Evolutionary conservation across 306 rosid species (phyloP), one percentile per base, ranked within the genome.

Genomic region (Mimosa bimucronata): DNA sequence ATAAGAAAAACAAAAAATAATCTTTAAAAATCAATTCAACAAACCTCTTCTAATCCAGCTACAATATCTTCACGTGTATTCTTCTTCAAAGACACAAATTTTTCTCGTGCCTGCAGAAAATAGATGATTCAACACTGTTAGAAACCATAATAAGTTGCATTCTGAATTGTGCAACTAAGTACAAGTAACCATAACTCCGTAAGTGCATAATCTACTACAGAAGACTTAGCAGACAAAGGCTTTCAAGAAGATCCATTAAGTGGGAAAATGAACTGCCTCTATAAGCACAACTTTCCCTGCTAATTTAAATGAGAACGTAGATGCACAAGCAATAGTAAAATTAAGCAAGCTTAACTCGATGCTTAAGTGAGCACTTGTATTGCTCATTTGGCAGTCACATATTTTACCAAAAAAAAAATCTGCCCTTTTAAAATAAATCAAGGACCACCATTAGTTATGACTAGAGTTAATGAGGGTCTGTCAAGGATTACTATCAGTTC

Each of bases 21-120:
- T 82, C 58, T 61, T 83, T 45, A 71, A 82, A 65, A 79, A 79
- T 77, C 66, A 77, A 79, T 71, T 78, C 38, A 30, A 83, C 84
- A 73, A 78, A 95, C 99, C 99, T 95, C 98, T 88, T 95, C 98
- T 53, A 91, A 82, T 48, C 83, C 99, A 74, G 99, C 84, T 82
- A 95, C 94, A 70, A 95, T 48, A 77, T 95, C 99, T 80, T 69
- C 94, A 3, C 97, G 88, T 9, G 99, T 90, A 86, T 85, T 95
- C 83, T 93, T 95, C 97, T 93, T 95, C 81, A 93, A 86, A 48
- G 96, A 95, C 41, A 91, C 94, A 88, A 91, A 93, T 83, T 92
- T 95, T 74, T 95, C 98, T 14, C 99, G 90, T 75, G 99, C 90
- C 99, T 95, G 81, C 46, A 84, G 61, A 69, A 66, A 45, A 67